Evolutionary conservation across 108 stramenopile genomes (phyloP).

Genomic region (Skeletonema marinoi): DNA sequence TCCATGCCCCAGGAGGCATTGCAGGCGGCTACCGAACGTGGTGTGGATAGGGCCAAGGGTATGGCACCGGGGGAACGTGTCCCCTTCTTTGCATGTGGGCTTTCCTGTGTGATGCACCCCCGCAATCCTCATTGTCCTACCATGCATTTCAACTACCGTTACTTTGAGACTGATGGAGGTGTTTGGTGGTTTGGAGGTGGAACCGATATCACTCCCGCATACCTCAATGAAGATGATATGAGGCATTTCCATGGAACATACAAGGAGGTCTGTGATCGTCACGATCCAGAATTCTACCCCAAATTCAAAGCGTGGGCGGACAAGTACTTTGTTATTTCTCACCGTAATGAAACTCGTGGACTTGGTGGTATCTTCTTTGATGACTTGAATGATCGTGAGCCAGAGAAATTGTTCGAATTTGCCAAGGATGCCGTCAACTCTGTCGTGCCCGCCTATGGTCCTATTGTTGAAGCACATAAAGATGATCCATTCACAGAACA

Average conservation of each 20-base stretch:
- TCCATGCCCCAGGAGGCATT: conserved; percentile 93
- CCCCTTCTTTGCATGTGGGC: conserved; percentile 97
- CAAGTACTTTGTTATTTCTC: conserved; percentile 93
- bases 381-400: conserved; percentile 94
- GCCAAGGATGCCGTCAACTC: conserved; percentile 82
- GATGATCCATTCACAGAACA: conserved; percentile 88
- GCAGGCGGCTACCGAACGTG: conserved; percentile 94
- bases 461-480: conserved; percentile 91
- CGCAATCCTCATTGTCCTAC: conserved; percentile 96
- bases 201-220: conserved; percentile 98
- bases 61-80: conserved; percentile 90
- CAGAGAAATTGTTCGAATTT: conserved; percentile 89
- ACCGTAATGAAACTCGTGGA: conserved; percentile 96
- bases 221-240: conserved; percentile 96
- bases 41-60: conserved; percentile 91
- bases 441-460: conserved; percentile 92
- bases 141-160: conserved; percentile 99
- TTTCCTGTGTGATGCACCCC: conserved; percentile 98
- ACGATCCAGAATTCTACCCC: conserved; percentile 95
- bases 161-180: conserved; percentile 99
- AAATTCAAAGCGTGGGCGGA: conserved; percentile 99
- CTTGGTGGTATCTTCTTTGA: conserved; percentile 99
- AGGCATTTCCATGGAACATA: conserved; percentile 98
- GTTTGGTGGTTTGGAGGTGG: conserved; percentile 99
- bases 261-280: conserved; percentile 98